Evolutionary conservation across 2,329 filamentous ascomycete genomes (phyloP), one percentile per base, ranked within the genome.

Genomic region (Botrytis hyacinthi): DNA sequence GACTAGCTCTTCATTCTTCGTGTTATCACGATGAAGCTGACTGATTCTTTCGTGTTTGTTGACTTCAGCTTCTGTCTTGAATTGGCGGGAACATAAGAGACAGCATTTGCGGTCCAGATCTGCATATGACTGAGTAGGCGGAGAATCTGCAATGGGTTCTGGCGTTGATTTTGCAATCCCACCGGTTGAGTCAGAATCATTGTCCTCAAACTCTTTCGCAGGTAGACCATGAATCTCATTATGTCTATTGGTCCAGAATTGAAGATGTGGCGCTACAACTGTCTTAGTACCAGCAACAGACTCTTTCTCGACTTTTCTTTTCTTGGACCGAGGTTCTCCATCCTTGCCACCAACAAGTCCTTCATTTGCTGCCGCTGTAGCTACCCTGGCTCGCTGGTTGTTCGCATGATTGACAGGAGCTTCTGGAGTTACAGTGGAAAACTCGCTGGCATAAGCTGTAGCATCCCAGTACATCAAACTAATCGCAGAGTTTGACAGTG

Each of bases 391-490:
- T 73, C 80, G 78, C 8, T 80, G 77, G 20, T 74, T 77, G 61
- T 81, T 80, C 32, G 77, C 76, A 54, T 74, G 78, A 22, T 78
- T 79, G 1, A 48, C n/a, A 5, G 72, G 74, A 57, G 81, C 77
- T 59, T 84, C 82, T 0, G 85, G 83, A 22, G 87, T 84, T 29
- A 86, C 84, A 6, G 93, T 84, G 2, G 88, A 82, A 54, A 89
- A 83, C 77, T 92, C 89, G 62, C 86, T 92, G 1, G 90, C 90
- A 78, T 93, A 95, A 2, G 90, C 91, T 37, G 90, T 88, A 70
- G 90, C 87, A 78, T 95, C 92, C 87, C 93, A 93, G 81, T 95
- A 95, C 79, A 90, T 90, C 60, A 95, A 86, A 74, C 89, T 89
- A 73, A 93, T 82, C 0, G 86, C 84, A 1, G 90, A 86, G 77